Conservation (phyloP, 306 rosid genomes). For the Dalbergia oliveri region DNA sequence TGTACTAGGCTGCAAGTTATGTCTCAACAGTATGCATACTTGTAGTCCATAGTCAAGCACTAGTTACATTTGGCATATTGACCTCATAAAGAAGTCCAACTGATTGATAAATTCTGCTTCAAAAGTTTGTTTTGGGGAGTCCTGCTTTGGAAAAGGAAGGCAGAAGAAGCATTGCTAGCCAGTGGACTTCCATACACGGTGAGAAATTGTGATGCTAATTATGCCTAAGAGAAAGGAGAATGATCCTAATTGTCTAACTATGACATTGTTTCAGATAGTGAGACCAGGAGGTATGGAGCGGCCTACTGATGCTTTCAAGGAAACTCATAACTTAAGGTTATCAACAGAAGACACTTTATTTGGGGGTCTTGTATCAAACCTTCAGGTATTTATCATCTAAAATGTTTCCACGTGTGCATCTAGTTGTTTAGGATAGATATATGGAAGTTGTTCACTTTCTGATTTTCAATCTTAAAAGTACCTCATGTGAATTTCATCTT, state of each 20-base stretch:
- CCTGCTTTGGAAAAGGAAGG: conserved; percentile 93
- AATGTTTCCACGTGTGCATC: conserved; percentile 14
- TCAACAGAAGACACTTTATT: conserved; percentile 87
- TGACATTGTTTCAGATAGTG: conserved; percentile 77
- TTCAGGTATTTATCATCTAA: conserved; percentile 69
- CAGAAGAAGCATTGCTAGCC: conserved; percentile 90
- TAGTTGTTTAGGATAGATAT: conserved; percentile 21
- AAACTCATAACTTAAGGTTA: conserved; percentile 87
- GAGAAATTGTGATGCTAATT: conserved; percentile 49
- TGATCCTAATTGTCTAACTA: conserved; percentile 21
- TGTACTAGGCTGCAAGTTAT: background rate
- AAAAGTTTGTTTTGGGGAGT: conserved; percentile 98
- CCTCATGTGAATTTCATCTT: background rate
- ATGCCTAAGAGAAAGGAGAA: background rate
- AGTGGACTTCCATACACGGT: conserved; percentile 96
- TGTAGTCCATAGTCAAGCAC: conserved; percentile 18
- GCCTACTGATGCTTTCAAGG: conserved; percentile 97
- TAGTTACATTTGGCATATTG: background rate
- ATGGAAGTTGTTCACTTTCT: conserved; percentile 17
- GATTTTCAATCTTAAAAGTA: background rate
- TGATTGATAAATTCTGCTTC: conserved; percentile 44
- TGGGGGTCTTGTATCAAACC: conserved; percentile 97
- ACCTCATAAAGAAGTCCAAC: conserved; percentile 35
- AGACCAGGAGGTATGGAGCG: conserved; percentile 99
- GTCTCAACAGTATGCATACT: conserved; percentile 29